Evolutionary conservation across 23 red algal species (phyloP).

Genomic region (Gracilaria gracilis): DNA sequence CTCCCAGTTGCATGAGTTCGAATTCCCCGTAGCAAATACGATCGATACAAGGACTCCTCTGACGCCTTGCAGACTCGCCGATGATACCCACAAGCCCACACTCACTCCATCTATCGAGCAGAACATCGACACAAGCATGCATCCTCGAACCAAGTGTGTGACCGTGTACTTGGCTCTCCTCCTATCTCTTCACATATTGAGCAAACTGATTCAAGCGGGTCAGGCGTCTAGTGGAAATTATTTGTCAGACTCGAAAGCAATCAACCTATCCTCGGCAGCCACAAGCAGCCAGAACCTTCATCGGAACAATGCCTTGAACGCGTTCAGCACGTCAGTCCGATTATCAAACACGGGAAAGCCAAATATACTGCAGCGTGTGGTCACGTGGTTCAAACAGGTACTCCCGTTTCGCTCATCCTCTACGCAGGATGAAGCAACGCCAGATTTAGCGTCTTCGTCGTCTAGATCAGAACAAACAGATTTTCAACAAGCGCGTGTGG

Average conservation of each 20-base stretch:
- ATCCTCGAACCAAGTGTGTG: constrained; percentile 10
- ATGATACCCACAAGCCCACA: background rate
- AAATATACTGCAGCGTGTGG: background rate
- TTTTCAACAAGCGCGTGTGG: constrained; percentile 15
- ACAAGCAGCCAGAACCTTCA: background rate
- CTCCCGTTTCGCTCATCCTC: background rate
- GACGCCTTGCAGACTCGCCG: background rate
- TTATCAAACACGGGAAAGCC: background rate
- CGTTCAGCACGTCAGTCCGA: constrained; percentile 7
- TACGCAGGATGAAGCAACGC: background rate
- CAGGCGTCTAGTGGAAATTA: background rate
- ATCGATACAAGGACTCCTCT: background rate
- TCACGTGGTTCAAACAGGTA: constrained; percentile 1
- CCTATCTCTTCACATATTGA: background rate
- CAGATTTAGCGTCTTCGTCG: background rate
- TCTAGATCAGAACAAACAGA: background rate
- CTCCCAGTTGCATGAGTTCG: background rate
- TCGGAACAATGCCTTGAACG: background rate
- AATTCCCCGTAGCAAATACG: background rate
- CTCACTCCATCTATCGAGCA: background rate
- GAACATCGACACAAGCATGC: constrained; percentile 4
- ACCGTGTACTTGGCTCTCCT: background rate
- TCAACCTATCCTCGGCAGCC: background rate
- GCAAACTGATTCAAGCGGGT: background rate
- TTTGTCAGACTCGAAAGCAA: background rate